Evolutionary conservation across 2,329 filamentous ascomycete species (phyloP).

Genomic region (Ampelomyces quisqualis): DNA sequence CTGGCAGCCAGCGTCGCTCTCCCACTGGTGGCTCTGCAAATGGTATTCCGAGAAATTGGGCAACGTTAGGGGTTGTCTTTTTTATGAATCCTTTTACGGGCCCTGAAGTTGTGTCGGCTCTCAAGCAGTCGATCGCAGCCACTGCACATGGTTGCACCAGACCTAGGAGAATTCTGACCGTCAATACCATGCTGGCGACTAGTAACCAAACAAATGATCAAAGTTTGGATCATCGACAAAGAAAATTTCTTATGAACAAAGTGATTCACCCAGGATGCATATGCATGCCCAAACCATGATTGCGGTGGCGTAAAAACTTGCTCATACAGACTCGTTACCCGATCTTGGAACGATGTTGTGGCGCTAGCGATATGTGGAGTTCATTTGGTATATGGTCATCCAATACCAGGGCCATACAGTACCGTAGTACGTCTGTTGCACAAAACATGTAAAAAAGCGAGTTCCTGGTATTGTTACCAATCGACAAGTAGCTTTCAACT

Average conservation of each 20-base stretch:
- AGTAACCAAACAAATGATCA: neutral
- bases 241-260: too few relatives aligned
- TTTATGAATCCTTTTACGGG: slow-evolving; percentile 38
- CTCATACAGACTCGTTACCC: neutral
- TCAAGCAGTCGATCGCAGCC: slow-evolving; percentile 17
- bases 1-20: slow-evolving; percentile 37
- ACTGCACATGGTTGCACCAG: slow-evolving; percentile 11
- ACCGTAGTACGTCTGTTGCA: neutral
- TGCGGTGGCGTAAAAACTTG: neutral
- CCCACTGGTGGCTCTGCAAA: slow-evolving; percentile 42
- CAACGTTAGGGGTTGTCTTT: slow-evolving; percentile 38
- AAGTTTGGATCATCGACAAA: too few relatives aligned
- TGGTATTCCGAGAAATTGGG: slow-evolving; percentile 44
- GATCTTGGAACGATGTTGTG: too few relatives aligned
- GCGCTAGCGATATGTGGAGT: neutral
- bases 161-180: slow-evolving; percentile 9
- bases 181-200: slow-evolving; percentile 10
- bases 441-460: neutral
- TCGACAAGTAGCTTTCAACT: too few relatives aligned
- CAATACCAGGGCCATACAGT: neutral
- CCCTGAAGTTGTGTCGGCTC: slow-evolving; percentile 31
- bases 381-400: neutral
- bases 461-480: too few relatives aligned
- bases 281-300: neutral
- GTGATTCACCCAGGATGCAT: neutral